These are phyloP conservation scores for Salix arbutifolia DNA, from an alignment of 345 rosid genomes.

Conservation along the genomic window DNA sequence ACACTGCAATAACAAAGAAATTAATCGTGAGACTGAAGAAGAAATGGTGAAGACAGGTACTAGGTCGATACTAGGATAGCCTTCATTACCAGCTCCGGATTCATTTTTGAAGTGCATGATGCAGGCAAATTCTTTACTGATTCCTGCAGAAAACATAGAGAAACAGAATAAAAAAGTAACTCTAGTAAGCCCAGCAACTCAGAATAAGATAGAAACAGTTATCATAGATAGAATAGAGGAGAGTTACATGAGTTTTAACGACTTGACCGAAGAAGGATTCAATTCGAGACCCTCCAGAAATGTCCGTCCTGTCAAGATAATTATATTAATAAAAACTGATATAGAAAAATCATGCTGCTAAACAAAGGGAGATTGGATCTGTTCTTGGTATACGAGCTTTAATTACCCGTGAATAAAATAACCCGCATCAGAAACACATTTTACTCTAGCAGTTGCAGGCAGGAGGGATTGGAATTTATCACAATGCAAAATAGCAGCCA, in stretches of 20 bases:
- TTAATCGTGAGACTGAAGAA: slow-evolving; percentile 14
- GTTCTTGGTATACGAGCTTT: slow-evolving; percentile 18
- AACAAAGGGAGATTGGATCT: not conserved
- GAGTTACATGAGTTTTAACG: slow-evolving; percentile 71
- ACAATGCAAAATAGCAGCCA: slow-evolving; percentile 83
- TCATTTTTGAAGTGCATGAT: slow-evolving; percentile 68
- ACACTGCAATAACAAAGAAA: slow-evolving; percentile 46
- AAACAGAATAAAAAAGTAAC: not conserved
- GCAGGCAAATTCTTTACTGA: slow-evolving; percentile 76
- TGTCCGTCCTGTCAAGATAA: slow-evolving; percentile 55
- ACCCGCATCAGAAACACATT: slow-evolving; percentile 95
- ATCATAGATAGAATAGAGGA: not conserved
- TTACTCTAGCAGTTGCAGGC: slow-evolving; percentile 66
- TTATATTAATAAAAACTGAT: not conserved
- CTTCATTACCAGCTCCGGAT: slow-evolving; percentile 57
- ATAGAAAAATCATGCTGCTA: not conserved
- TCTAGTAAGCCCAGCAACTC: not conserved
- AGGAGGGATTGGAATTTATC: slow-evolving; percentile 69
- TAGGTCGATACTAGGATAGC: not conserved
- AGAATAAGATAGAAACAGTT: not conserved
- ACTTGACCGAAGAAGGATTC: slow-evolving; percentile 57
- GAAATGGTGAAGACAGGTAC: not conserved
- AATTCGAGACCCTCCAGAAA: slow-evolving; percentile 58
- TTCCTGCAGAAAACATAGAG: slow-evolving; percentile 40
- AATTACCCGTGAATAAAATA: slow-evolving; percentile 75